Evolutionary conservation across 164 flowering plant genomes (phyloP).

Genomic region (Tinospora cordifolia): DNA sequence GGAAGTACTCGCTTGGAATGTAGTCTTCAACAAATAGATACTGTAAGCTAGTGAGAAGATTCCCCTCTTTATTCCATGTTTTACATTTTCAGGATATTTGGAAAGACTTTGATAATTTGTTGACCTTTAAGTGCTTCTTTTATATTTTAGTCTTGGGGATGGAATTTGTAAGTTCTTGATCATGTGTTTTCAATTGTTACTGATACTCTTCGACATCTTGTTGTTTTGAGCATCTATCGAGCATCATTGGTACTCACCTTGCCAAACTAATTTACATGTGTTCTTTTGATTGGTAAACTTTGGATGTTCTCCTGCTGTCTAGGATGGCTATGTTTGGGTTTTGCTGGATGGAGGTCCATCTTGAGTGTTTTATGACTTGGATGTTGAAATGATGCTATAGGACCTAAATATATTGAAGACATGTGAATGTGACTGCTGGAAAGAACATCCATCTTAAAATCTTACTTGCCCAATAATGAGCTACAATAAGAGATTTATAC

Average conservation of each 20-base stretch:
- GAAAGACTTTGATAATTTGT: not conserved
- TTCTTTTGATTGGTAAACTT: constrained; percentile 5
- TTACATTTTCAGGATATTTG: not conserved
- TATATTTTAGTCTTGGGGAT: constrained; percentile 6
- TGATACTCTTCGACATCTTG: constrained; percentile 53
- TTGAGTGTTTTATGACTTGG: constrained; percentile 62
- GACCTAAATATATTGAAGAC: constrained; percentile 70
- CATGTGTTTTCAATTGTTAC: constrained; percentile 46
- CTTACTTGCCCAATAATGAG: too few relatives aligned
- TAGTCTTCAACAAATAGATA: constrained; percentile 53
- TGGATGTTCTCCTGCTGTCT: constrained; percentile 12
- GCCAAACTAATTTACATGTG: not conserved
- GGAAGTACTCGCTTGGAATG: constrained; percentile 59
- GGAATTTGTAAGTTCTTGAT: constrained; percentile 49
- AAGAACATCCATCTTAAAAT: not conserved
- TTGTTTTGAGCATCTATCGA: constrained; percentile 56
- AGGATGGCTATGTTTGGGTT: constrained; percentile 71
- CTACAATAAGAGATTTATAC: too few relatives aligned
- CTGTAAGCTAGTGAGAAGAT: constrained; percentile 36
- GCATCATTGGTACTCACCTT: constrained; percentile 50
- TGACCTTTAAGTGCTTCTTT: not conserved
- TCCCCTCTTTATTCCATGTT: not conserved
- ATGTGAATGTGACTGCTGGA: not conserved
- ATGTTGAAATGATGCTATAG: constrained; percentile 54
- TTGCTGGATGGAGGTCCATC: constrained; percentile 88